Percentiles rank a stretch among this genome's conserved stretches.
Evolutionary conservation across 2,329 filamentous ascomycete genomes (phyloP).

Genomic region (Aphanoascus verrucosus): DNA sequence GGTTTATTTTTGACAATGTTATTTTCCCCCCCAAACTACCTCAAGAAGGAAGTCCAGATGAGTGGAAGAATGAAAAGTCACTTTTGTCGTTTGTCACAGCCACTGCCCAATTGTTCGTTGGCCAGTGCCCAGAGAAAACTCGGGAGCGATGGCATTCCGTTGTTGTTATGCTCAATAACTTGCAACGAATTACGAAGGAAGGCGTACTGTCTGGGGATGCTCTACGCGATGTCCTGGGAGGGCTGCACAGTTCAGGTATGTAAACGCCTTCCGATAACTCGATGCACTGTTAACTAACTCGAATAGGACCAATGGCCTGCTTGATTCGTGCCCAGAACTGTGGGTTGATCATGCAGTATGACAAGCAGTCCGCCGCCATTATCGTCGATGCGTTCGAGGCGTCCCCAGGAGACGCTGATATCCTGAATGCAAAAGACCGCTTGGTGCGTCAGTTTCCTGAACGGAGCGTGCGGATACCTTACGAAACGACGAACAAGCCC

Average conservation of each 20-base stretch:
- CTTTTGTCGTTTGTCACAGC: neutral
- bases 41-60: constrained; percentile 26
- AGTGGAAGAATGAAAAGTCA: constrained; percentile 16
- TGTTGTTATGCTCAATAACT: neutral
- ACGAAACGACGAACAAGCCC: constrained; percentile 17
- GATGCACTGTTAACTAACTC: neutral
- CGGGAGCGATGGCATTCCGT: neutral
- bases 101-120: neutral
- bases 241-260: neutral
- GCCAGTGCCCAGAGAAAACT: neutral
- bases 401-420: constrained; percentile 28
- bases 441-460: constrained; percentile 38
- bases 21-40: constrained; percentile 43
- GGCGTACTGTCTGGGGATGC: neutral
- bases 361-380: constrained; percentile 8
- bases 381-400: constrained; percentile 39
- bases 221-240: neutral
- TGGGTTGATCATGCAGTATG: constrained; percentile 30
- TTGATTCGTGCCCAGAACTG: constrained; percentile 38
- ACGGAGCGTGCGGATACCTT: constrained; percentile 18
- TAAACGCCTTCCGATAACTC: neutral
- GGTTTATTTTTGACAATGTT: constrained; percentile 35
- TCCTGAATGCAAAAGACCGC: constrained; percentile 30
- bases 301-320: constrained; percentile 25
- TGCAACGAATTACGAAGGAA: neutral